Evolutionary conservation across 2,329 filamentous ascomycete genomes (phyloP).

Genomic region (Drechslerella stenobrocha): DNA sequence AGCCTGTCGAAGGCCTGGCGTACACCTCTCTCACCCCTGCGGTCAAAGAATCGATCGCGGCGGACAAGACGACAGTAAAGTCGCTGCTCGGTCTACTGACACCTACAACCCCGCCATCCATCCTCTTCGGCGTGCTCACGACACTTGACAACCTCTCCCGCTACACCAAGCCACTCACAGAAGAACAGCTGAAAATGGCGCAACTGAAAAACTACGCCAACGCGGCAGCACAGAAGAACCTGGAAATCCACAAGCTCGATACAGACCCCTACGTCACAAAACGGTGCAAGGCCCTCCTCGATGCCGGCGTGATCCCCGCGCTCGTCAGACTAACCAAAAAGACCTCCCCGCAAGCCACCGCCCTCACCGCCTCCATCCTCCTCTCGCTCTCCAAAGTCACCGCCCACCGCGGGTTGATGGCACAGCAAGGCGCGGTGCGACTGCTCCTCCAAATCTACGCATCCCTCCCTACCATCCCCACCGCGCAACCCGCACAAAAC

Average conservation of each 20-base stretch:
- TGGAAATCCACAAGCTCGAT: constrained; percentile 43
- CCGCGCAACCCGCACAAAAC: constrained; percentile 52
- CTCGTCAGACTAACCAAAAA: constrained; percentile 75
- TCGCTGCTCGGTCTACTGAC: constrained; percentile 62
- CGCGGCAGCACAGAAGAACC: constrained; percentile 61
- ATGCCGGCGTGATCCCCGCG: constrained; percentile 74
- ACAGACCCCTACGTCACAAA: constrained; percentile 63
- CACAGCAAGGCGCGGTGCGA: constrained; percentile 91
- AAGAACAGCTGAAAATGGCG: constrained; percentile 88
- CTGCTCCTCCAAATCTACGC: constrained; percentile 72
- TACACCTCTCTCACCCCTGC: constrained; percentile 84
- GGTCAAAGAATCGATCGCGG: constrained; percentile 78
- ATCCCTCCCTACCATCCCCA: constrained; percentile 28
- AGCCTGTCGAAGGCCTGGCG: constrained; percentile 85
- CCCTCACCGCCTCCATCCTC: constrained; percentile 74
- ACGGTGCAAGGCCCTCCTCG: constrained; percentile 77
- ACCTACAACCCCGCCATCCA: constrained; percentile 65
- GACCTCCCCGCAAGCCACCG: constrained; percentile 70
- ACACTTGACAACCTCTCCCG: constrained; percentile 82
- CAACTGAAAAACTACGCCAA: constrained; percentile 95
- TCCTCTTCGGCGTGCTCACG: constrained; percentile 82
- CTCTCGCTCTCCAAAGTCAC: constrained; percentile 75
- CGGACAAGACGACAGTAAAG: constrained; percentile 68
- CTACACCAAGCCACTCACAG: constrained; percentile 75
- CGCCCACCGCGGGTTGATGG: constrained; percentile 74